A percentile compares a stretch with the other conserved stretches of the same genome.
phyloP scores from a whole-genome alignment of 2,329 filamentous ascomycete species.

The Podosphaera leucotricha region DNA sequence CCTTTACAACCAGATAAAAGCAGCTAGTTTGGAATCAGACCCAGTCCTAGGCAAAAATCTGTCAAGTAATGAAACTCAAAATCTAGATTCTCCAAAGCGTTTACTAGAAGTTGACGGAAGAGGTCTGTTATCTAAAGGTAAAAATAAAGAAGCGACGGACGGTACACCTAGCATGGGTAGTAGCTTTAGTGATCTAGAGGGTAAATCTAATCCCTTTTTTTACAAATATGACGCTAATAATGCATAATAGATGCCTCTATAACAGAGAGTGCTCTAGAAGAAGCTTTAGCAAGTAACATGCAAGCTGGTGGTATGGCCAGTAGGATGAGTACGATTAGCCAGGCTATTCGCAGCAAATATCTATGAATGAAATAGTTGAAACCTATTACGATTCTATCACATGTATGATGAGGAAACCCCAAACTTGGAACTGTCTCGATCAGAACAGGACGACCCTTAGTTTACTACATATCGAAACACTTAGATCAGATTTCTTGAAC shows the following conservation, averaged over 20 bases:
- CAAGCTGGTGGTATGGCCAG: slow-evolving; percentile 34
- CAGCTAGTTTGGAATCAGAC: no score
- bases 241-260: slow-evolving; percentile 40
- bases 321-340: slow-evolving; percentile 44
- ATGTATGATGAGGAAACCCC: no score
- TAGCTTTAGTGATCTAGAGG: slow-evolving; percentile 68
- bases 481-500: no score
- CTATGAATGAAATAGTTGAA: slow-evolving; percentile 8
- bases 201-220: slow-evolving; percentile 18
- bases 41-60: neutral
- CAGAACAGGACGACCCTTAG: no score
- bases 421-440: no score
- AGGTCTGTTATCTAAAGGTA: slow-evolving; percentile 26
- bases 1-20: no score
- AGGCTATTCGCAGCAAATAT: slow-evolving; percentile 40
- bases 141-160: slow-evolving; percentile 40
- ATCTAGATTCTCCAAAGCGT: slow-evolving; percentile 22
- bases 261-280: slow-evolving; percentile 58
- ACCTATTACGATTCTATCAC: no score
- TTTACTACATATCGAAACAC: no score
- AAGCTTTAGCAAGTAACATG: slow-evolving; percentile 52
- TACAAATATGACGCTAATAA: slow-evolving; percentile 1
- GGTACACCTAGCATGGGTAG: slow-evolving; percentile 63
- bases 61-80: neutral
- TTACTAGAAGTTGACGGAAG: slow-evolving; percentile 32